Evolutionary conservation across 495 filamentous ascomycete genomes (phyloP).

Genomic region (Xylaria cubensis): DNA sequence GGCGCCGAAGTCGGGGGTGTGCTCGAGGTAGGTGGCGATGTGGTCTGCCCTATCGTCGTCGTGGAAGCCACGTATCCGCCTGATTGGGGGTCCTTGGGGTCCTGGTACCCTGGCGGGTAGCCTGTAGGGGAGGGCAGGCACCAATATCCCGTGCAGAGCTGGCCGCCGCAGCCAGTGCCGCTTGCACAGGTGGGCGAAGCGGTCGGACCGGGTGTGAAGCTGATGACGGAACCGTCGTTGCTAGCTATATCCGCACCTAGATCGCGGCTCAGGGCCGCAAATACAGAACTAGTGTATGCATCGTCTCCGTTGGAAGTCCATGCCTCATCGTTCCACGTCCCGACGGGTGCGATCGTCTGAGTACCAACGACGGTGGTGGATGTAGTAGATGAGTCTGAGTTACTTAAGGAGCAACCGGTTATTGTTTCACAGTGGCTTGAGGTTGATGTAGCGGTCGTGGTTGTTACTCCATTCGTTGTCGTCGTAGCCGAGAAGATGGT

Average conservation of each 20-base stretch:
- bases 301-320: background rate
- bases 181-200: constrained; percentile 6
- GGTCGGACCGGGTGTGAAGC: constrained; percentile 15
- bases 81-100: no score
- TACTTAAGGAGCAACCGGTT: constrained; percentile 5
- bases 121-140: constrained; percentile 23
- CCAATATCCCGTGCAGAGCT: constrained; percentile 29
- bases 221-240: background rate
- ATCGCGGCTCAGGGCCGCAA: background rate
- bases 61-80: no score
- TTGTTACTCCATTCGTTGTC: background rate
- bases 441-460: background rate
- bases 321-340: background rate
- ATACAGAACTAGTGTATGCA: background rate
- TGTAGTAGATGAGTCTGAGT: background rate
- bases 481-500: background rate
- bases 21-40: background rate
- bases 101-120: background rate
- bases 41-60: background rate
- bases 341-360: constrained; percentile 15
- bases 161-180: constrained; percentile 27
- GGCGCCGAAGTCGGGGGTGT: background rate
- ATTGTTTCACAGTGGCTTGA: constrained; percentile 3
- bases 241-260: background rate
- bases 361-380: background rate